phyloP scores from a whole-genome alignment of 257 asterid genomes.

The Voacanga thouarsii region DNA sequence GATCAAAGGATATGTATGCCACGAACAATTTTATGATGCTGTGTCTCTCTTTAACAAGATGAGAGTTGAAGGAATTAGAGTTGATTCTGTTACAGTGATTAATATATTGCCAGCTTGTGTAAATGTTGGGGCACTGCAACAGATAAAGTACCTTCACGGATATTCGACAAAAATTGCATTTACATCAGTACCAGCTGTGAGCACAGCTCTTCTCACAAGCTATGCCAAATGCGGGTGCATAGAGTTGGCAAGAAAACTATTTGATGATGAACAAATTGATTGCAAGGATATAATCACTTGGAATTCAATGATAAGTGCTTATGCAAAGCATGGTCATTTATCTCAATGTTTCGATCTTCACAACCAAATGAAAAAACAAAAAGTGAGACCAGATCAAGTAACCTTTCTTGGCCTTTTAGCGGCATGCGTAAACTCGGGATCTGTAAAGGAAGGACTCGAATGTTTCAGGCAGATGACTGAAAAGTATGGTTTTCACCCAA shows the following conservation, averaged over 20 bases:
- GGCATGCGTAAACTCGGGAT: background rate
- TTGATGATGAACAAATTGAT: background rate
- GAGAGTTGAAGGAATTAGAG: constrained; percentile 1
- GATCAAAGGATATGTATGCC: constrained; percentile 6
- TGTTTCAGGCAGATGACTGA: background rate
- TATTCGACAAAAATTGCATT: background rate
- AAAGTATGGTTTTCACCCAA: background rate
- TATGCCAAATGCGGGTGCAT: constrained; percentile 8
- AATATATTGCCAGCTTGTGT: background rate
- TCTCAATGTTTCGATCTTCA: background rate
- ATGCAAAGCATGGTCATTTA: background rate
- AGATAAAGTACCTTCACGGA: constrained; percentile 1
- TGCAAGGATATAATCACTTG: background rate
- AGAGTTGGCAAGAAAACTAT: constrained; percentile 2
- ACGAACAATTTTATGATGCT: background rate
- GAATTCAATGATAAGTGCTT: constrained; percentile 5
- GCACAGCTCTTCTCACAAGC: constrained; percentile 1
- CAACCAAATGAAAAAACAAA: constrained; percentile 1
- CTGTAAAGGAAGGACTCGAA: background rate
- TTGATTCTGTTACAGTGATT: background rate
- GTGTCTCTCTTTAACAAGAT: constrained; percentile 3
- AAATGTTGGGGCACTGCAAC: background rate
- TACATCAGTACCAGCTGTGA: background rate
- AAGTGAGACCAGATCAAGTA: constrained; percentile 1
- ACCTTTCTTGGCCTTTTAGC: constrained; percentile 1